Evolutionary conservation across 1,139 yeast species (phyloP).

Genomic region (Tardiomyces digboiensis): DNA sequence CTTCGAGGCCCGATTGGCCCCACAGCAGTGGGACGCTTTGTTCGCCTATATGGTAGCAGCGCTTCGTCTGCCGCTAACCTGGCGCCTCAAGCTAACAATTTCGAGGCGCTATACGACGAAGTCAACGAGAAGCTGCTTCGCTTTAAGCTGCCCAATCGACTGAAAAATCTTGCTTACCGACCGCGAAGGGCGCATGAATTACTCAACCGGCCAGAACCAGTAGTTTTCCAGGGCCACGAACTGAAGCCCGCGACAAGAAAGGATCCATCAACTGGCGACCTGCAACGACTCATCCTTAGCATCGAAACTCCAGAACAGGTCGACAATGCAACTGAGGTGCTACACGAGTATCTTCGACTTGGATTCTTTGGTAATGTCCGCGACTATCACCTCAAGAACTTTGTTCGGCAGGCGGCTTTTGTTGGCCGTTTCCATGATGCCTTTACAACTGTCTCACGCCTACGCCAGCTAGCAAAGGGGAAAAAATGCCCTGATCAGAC

Average conservation of each 20-base stretch:
- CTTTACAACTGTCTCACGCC: neutral
- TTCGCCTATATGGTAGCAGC: neutral
- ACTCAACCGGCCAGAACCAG: constrained; percentile 13
- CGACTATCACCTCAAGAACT: neutral
- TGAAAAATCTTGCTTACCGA: constrained; percentile 19
- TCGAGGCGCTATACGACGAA: neutral
- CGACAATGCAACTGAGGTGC: constrained; percentile 5
- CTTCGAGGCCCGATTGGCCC: neutral
- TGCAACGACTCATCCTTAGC: constrained; percentile 9
- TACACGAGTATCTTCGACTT: constrained; percentile 4
- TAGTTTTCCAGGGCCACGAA: constrained; percentile 12
- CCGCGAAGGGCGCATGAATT: constrained; percentile 15
- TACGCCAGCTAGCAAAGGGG: neutral
- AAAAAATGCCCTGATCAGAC: neutral
- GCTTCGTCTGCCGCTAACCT: neutral
- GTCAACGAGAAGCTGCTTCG: neutral
- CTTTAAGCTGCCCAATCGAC: constrained; percentile 10
- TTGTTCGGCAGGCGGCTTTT: neutral
- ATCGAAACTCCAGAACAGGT: constrained; percentile 11
- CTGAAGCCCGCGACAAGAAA: constrained; percentile 18
- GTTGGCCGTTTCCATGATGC: neutral
- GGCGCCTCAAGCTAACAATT: neutral
- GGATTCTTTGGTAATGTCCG: neutral
- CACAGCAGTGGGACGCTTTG: neutral
- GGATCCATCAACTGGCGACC: constrained; percentile 16